A percentile compares a stretch with the other conserved stretches of the same genome.
These are phyloP conservation scores for Pseudomicrostroma phylloplanum DNA, from an alignment of 1,284 basidiomycete species.

Conservation along the genomic window DNA sequence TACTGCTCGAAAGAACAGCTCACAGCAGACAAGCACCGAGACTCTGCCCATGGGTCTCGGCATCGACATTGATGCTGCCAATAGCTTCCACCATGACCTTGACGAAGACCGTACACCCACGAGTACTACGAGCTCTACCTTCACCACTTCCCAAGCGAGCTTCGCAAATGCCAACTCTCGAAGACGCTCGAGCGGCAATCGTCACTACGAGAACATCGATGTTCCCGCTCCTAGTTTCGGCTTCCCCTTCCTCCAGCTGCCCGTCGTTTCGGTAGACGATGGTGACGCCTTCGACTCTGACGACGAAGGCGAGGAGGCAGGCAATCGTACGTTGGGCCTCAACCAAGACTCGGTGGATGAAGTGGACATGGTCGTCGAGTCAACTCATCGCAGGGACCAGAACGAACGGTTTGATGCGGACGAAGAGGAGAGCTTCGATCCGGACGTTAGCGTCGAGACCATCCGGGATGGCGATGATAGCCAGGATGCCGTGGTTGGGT, in stretches of 20 bases:
- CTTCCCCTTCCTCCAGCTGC: conserved; percentile 16
- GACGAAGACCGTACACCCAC: conserved; percentile 12
- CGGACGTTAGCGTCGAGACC: conserved; percentile 1
- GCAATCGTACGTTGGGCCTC: conserved; percentile 22
- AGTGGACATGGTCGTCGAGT: conserved; percentile 40
- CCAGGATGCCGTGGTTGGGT: conserved; percentile 14
- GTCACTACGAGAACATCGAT: conserved; percentile 21
- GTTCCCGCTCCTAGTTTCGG: conserved; percentile 11
- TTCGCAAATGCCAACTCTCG: background rate
- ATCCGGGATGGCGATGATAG: conserved; percentile 5
- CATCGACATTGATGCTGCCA: conserved; percentile 26
- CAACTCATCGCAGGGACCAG: conserved; percentile 23
- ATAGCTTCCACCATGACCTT: conserved; percentile 9
- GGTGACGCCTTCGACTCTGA: conserved; percentile 19
- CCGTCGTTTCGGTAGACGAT: conserved; percentile 33
- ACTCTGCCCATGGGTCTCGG: conserved; percentile 33
- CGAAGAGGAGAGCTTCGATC: conserved; percentile 6
- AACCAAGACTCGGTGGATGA: conserved; percentile 44
- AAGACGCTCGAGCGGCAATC: background rate
- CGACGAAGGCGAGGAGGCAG: conserved; percentile 18
- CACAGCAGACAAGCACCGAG: conserved; percentile 9
- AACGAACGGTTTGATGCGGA: conserved; percentile 8
- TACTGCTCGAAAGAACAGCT: conserved; percentile 33
- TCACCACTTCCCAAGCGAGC: background rate
- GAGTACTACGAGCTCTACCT: background rate